Percentiles rank a stretch among this genome's conserved stretches.
Evolutionary conservation across 2,329 filamentous ascomycete species (phyloP).

Genomic region (Xylaria sp.): DNA sequence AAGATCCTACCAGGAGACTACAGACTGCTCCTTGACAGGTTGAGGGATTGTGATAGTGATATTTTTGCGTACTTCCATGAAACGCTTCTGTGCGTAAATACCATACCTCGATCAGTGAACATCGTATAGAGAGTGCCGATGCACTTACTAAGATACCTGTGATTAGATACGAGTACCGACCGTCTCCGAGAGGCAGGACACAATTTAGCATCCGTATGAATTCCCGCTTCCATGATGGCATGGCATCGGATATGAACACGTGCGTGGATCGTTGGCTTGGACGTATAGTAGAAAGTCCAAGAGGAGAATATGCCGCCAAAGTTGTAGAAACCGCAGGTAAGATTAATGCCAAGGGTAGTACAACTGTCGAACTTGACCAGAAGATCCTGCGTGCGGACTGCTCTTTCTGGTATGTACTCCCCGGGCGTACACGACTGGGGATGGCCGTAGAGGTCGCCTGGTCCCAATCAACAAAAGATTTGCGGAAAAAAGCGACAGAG

Average conservation of each 20-base stretch:
- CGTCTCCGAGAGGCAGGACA: slow-evolving; percentile 7
- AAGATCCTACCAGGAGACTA: slow-evolving; percentile 19
- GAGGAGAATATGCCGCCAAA: background rate
- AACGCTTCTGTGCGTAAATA: slow-evolving; percentile 7
- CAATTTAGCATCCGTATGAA: slow-evolving; percentile 19
- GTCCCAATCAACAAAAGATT: slow-evolving; percentile 5
- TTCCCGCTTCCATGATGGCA: slow-evolving; percentile 11
- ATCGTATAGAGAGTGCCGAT: background rate
- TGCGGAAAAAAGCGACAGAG: slow-evolving; percentile 8
- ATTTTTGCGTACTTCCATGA: slow-evolving; percentile 17
- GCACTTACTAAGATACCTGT: background rate
- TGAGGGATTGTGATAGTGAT: slow-evolving; percentile 1
- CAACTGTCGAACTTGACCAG: background rate
- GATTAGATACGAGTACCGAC: slow-evolving; percentile 19
- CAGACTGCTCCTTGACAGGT: slow-evolving; percentile 5
- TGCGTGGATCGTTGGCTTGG: background rate
- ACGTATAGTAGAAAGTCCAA: background rate
- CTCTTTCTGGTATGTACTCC: slow-evolving; percentile 8
- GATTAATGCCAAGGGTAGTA: background rate
- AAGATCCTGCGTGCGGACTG: slow-evolving; percentile 12
- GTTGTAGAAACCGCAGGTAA: background rate
- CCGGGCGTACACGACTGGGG: background rate
- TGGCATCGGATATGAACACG: slow-evolving; percentile 6
- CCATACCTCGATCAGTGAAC: background rate
- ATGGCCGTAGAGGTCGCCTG: slow-evolving; percentile 12